Evolutionary conservation across 352 stramenopile genomes (phyloP).

Genomic region (Globisporangium barbulae): DNA sequence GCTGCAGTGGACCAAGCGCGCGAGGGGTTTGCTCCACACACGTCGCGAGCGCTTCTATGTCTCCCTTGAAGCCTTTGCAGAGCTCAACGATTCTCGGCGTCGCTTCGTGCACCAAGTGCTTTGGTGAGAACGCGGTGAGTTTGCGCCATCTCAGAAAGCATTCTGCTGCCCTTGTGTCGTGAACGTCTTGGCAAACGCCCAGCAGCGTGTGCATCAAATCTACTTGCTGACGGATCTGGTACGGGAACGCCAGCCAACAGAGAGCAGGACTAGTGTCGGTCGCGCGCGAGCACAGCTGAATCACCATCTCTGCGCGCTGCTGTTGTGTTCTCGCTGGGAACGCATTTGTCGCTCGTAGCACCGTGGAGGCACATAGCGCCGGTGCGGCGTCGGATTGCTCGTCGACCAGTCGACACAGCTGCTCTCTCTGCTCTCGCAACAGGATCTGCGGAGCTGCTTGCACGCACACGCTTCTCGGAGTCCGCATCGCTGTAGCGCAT

Average conservation of each 20-base stretch:
- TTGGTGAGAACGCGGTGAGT: conserved; percentile 23
- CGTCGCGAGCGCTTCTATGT: conserved; percentile 21
- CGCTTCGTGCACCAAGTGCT: conserved; percentile 16
- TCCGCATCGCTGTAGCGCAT: not conserved
- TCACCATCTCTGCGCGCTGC: conserved; percentile 21
- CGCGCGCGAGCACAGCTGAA: conserved; percentile 24
- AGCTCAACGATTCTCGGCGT: conserved; percentile 13
- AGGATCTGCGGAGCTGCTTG: conserved; percentile 28
- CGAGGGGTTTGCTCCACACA: conserved; percentile 28
- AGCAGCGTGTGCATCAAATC: conserved; percentile 23
- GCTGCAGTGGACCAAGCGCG: conserved; percentile 20
- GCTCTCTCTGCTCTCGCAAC: conserved; percentile 24
- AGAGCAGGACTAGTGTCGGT: conserved; percentile 25
- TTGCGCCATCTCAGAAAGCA: conserved; percentile 38
- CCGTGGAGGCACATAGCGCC: conserved; percentile 27
- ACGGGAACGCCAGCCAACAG: conserved; percentile 41
- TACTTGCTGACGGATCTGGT: conserved; percentile 25
- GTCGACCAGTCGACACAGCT: conserved; percentile 18
- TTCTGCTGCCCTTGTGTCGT: conserved; percentile 23
- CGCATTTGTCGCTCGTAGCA: conserved; percentile 19
- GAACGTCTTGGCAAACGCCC: conserved; percentile 32
- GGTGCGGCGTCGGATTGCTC: conserved; percentile 9
- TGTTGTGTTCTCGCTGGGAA: conserved; percentile 12
- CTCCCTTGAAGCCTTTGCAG: conserved; percentile 18
- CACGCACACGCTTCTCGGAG: conserved; percentile 18